Base-by-base conservation (phyloP, 106 monocot genomes). In the Vanilla planifolia region DNA sequence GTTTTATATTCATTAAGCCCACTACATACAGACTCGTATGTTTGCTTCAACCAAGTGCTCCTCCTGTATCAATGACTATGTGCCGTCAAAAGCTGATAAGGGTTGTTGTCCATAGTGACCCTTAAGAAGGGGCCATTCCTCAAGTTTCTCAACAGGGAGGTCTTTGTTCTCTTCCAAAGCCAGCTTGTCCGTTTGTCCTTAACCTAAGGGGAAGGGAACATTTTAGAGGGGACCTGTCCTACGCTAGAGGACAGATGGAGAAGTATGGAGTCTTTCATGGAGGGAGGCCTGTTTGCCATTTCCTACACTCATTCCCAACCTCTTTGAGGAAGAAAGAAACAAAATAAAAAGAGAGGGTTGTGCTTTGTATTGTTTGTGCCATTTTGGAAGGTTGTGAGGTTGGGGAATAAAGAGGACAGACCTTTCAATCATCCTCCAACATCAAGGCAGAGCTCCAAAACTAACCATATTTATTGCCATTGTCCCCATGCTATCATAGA, bases 101-200 rank as follows among this genome's bases (percentile, higher is more conserved):
- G n/a, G n/a, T n/a, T n/a, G n/a, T n/a, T n/a, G n/a, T n/a, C n/a
- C n/a, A n/a, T n/a, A n/a, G n/a, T n/a, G n/a, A n/a, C n/a, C n/a
- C n/a, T n/a, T 8, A 45, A 45, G 0, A 44, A 44, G 6, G 6
- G 20, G n/a, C 1, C 19, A 45, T 1, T 45, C n/a, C 16, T 45
- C 19, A 45, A 45, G 44, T 16, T 17, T 45, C 19, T 20, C 44
- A 45, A 16, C 44, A 45, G 20, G 20, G 16, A 45, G 20, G 44
- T 0, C 44, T 45, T 53, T 29, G 35, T 57, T 35, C 17, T 57
- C 4, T 35, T 35, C 35, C 21, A 17, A 33, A 57, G 9, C 16
- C 35, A 20, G 34, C 20, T 57, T 57, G 57, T 57, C 57, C 34
- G 20, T 35, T 57, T 57, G 57, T 28, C n/a, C 57, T 57, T 36